Percentiles rank a stretch among this genome's conserved stretches.
phyloP scores from a whole-genome alignment of 1,284 basidiomycete genomes.

The Gomphus sp. region DNA sequence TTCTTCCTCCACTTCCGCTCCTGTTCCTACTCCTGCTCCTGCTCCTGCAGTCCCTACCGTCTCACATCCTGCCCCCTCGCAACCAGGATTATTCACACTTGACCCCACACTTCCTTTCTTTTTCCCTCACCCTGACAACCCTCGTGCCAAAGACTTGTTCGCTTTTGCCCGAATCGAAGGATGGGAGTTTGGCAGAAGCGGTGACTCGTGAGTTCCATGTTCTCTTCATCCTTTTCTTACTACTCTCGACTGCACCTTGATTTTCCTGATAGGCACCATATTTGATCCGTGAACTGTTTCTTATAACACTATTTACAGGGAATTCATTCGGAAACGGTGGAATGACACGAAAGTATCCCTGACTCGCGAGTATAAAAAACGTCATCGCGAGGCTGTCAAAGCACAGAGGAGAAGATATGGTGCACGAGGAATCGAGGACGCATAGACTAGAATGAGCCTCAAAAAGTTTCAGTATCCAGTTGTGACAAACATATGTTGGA shows the following conservation, averaged over 20 bases:
- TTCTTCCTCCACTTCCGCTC: not conserved
- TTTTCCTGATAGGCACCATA: not conserved
- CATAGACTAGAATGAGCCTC: not conserved
- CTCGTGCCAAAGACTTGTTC: conserved; percentile 28
- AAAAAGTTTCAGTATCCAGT: no score
- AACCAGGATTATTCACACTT: conserved; percentile 22
- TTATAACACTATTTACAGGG: conserved; percentile 22
- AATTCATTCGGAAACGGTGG: conserved; percentile 63
- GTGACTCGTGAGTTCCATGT: conserved; percentile 30
- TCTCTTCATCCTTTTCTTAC: not conserved
- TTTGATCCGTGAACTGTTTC: not conserved
- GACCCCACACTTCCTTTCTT: conserved; percentile 51
- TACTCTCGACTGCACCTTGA: not conserved
- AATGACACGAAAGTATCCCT: conserved; percentile 59
- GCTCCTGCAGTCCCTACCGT: not conserved
- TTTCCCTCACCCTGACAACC: conserved; percentile 36
- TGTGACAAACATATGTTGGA: no score
- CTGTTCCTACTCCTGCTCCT: conserved; percentile 4
- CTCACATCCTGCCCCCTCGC: conserved; percentile 10
- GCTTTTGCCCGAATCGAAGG: conserved; percentile 34
- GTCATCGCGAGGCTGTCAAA: conserved; percentile 71
- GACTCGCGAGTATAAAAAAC: conserved; percentile 74
- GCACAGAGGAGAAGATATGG: conserved; percentile 49
- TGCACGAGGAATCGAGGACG: conserved; percentile 13
- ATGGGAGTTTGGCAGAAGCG: conserved; percentile 23